Percentiles rank a stretch among this genome's conserved stretches.
Evolutionary conservation across 345 rosid species (phyloP).

Genomic region (Corchorus capsularis): DNA sequence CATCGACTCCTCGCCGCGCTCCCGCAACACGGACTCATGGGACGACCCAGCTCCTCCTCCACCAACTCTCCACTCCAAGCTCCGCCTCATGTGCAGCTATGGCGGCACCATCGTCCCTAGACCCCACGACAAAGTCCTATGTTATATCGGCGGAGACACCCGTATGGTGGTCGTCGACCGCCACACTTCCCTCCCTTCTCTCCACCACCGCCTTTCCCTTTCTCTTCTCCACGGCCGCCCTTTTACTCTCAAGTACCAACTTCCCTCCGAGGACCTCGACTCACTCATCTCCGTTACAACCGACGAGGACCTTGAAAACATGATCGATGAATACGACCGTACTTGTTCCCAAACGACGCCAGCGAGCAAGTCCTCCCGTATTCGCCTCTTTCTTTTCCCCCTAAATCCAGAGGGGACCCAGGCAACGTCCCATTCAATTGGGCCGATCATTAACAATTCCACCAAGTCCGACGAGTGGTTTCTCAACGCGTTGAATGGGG

Average conservation of each 20-base stretch:
- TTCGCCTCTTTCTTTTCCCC: conserved; percentile 83
- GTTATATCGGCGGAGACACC: conserved; percentile 89
- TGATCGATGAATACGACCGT: conserved; percentile 97
- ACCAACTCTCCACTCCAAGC: conserved; percentile 46
- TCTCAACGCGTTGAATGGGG: conserved; percentile 71
- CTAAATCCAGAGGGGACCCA: conserved; percentile 50
- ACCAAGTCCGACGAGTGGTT: conserved; percentile 94
- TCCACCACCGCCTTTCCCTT: conserved; percentile 60
- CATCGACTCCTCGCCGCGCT: conserved; percentile 75
- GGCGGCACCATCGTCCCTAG: conserved; percentile 93
- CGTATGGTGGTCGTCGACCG: conserved; percentile 92
- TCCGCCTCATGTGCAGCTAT: conserved; percentile 92
- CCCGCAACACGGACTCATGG: conserved; percentile 76
- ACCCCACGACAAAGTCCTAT: conserved; percentile 83
- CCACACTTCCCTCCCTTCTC: conserved; percentile 53
- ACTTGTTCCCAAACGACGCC: conserved; percentile 39
- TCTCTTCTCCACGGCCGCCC: conserved; percentile 61
- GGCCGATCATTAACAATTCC: conserved; percentile 63
- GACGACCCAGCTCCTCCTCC: conserved; percentile 52
- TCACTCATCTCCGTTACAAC: conserved; percentile 89
- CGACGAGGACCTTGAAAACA: conserved; percentile 93
- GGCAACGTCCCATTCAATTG: conserved; percentile 66
- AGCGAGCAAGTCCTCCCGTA: conserved; percentile 52
- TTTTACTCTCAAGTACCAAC: conserved; percentile 87
- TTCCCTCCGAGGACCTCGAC: conserved; percentile 92